A percentile compares a stretch with the other conserved stretches of the same genome.
phyloP scores from a whole-genome alignment of 805 yeast species.

The Candida ascalaphidarum region DNA sequence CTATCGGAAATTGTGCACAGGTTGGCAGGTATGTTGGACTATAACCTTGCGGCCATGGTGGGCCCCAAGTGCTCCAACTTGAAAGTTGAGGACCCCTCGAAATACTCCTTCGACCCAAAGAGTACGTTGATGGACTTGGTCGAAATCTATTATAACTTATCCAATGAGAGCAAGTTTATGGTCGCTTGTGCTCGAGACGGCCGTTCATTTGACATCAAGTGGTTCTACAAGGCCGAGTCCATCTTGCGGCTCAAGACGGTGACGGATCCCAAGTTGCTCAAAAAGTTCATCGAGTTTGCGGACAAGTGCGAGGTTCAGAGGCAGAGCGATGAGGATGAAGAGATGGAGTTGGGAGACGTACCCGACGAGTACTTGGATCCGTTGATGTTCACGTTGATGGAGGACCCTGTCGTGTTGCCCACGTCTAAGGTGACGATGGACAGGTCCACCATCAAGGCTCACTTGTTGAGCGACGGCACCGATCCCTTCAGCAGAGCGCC shows the following conservation, averaged over 20 bases:
- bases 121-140: conserved; percentile 59
- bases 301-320: conserved; percentile 55
- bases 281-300: conserved; percentile 46
- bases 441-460: conserved; percentile 86
- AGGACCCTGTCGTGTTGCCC: conserved; percentile 93
- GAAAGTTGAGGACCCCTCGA: conserved; percentile 76
- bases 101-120: conserved; percentile 77
- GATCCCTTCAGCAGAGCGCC: conserved; percentile 97
- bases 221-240: conserved; percentile 62
- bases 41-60: conserved; percentile 83
- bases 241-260: conserved; percentile 55
- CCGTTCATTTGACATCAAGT: conserved; percentile 68
- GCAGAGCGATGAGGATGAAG: conserved; percentile 68
- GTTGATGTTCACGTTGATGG: conserved; percentile 91
- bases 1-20: conserved; percentile 89
- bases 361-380: conserved; percentile 98
- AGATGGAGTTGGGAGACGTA: conserved; percentile 79
- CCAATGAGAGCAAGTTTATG: conserved; percentile 56
- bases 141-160: conserved; percentile 67
- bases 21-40: conserved; percentile 91
- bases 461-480: conserved; percentile 86
- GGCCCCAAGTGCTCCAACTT: conserved; percentile 91
- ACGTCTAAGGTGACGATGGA: conserved; percentile 80
- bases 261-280: conserved; percentile 39
- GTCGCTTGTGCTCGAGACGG: conserved; percentile 82